phyloP scores from a whole-genome alignment of 1,284 basidiomycete genomes.

The Hemileccinum hortonii region DNA sequence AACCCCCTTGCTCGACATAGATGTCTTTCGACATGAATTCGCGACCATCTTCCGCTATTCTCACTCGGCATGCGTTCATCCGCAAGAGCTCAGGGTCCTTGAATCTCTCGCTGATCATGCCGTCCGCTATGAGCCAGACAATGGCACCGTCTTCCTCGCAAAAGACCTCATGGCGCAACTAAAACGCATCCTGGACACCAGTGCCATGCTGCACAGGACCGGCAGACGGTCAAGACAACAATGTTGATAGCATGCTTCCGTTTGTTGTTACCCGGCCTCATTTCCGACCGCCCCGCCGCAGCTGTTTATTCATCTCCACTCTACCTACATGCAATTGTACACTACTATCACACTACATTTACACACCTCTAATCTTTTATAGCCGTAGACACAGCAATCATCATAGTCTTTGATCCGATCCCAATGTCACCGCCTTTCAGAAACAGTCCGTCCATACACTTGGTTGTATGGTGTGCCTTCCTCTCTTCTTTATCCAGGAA shows the following conservation, averaged over 20 bases:
- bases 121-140: conserved; percentile 60
- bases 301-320: background rate
- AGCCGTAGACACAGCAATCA: background rate
- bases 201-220: conserved; percentile 12
- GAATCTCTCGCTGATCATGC: conserved; percentile 50
- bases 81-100: conserved; percentile 54
- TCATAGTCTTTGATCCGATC: background rate
- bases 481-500: conserved; percentile 13
- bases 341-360: conserved; percentile 9
- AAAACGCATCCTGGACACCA: conserved; percentile 40
- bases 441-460: conserved; percentile 2
- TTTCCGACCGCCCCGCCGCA: background rate
- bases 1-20: conserved; percentile 19
- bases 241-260: conserved; percentile 8
- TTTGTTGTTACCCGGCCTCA: background rate
- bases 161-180: conserved; percentile 55
- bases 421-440: background rate
- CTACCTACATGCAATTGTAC: conserved; percentile 15
- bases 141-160: conserved; percentile 61
- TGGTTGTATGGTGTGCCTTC: background rate
- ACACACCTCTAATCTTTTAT: background rate
- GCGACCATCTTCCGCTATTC: conserved; percentile 57
- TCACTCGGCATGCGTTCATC: conserved; percentile 45
- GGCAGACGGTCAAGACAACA: conserved; percentile 12
- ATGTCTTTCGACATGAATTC: conserved; percentile 57